Base-by-base conservation (phyloP, 306 rosid genomes). In the Dalbergia oliveri region DNA sequence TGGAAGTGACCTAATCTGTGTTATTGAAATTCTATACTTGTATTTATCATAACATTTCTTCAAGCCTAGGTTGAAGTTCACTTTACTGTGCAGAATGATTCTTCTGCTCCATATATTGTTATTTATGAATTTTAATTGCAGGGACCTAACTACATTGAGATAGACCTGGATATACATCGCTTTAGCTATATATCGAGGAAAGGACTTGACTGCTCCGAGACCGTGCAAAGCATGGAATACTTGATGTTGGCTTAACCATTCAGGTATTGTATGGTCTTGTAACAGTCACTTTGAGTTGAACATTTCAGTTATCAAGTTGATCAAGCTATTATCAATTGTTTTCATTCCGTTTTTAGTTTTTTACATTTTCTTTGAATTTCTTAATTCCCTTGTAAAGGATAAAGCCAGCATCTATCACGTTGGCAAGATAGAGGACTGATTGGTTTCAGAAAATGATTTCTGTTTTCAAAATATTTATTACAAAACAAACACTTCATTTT, bases 141-240 rank as follows among this genome's bases (percentile, higher is more conserved):
- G 98, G 99, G 99, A 69, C 82, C 91, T 65, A 89, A 89, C 86
- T 94, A 94, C 81, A 89, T 94, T 78, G 99, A 94, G 91, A 91
- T 94, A 83, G 99, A 94, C 84, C 73, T 94, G 60, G 99, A 94
- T 49, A 93, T 94, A 76, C 99, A 94, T 83, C 88, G 97, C 8
- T 94, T 94, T 85, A 88, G 98, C 90, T 94, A 91, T 81, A 88
- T 94, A 70, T 93, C 99, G 6, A 88, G 99, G 89, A 93, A 87
- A 84, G 99, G 99, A 57, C 94, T 94, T 1, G 99, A 94, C 86
- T 81, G 14, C 88, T 94, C 65, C 82, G 90, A 59, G 98, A 90
- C 70, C 94, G 94, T 39, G 84, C 86, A 78, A 87, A 86, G 81
- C 31, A 88, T 49, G 98, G 90, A 73, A 86, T 90, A 57, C 84